Percentiles rank a stretch among this genome's conserved stretches.
Conservation (phyloP, 495 filamentous ascomycete genomes). For the Diplogelasinospora grovesii region DNA sequence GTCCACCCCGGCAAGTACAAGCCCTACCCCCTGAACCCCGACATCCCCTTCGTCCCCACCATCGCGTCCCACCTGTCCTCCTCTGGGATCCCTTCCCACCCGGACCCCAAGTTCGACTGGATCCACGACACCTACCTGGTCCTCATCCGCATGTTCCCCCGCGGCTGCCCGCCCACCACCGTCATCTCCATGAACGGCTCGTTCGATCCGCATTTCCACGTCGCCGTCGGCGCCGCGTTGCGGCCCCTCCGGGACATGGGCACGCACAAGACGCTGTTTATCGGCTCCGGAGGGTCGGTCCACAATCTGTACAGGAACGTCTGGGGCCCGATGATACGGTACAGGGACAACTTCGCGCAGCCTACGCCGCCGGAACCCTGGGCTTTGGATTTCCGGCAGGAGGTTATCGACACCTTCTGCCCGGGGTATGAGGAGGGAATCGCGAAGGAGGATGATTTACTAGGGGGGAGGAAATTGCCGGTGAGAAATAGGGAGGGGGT, state of each 20-base stretch:
- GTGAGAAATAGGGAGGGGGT: too few species aligned
- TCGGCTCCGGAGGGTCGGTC: conserved; percentile 56
- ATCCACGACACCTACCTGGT: conserved; percentile 61
- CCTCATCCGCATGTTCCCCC: conserved; percentile 57
- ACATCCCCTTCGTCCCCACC: conserved; percentile 39
- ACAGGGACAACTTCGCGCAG: conserved; percentile 55
- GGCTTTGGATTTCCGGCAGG: conserved; percentile 55
- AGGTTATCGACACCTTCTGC: conserved; percentile 47
- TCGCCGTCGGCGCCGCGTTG: conserved; percentile 47
- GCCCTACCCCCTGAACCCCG: conserved; percentile 49
- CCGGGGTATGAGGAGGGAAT: conserved; percentile 16
- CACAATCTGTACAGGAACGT: conserved; percentile 58
- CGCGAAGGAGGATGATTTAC: conserved; percentile 10
- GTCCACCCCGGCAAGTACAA: conserved; percentile 54
- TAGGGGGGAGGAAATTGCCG: too few species aligned
- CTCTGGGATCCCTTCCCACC: conserved; percentile 44
- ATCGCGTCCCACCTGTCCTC: conserved; percentile 38
- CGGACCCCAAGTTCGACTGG: conserved; percentile 49
- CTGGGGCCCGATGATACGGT: conserved; percentile 54
- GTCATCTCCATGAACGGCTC: conserved; percentile 52
- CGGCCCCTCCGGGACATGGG: conserved; percentile 48
- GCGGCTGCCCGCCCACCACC: conserved; percentile 49
- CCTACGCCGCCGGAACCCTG: conserved; percentile 47
- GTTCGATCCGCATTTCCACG: conserved; percentile 56
- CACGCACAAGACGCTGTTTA: conserved; percentile 40